Conservation (phyloP, 2,329 filamentous ascomycete species). For the Geosmithia flava region DNA sequence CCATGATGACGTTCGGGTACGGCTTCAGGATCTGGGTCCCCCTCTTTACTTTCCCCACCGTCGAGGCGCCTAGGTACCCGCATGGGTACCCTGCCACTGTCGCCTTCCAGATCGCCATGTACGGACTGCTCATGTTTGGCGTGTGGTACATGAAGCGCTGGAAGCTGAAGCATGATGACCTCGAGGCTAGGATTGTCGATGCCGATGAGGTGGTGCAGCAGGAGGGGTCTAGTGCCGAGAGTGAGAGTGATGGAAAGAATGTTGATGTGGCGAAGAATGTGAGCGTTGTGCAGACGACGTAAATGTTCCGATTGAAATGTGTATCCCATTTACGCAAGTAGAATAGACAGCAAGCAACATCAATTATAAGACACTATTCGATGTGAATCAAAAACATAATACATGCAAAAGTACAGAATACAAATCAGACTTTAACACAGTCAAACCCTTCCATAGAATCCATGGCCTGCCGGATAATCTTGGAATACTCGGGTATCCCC, state of each 20-base stretch:
- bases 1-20: constrained; percentile 21
- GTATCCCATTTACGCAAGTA: too few relatives aligned
- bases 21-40: constrained; percentile 15
- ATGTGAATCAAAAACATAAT: too few relatives aligned
- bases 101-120: constrained; percentile 13
- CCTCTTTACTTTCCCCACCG: constrained; percentile 14
- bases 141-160: constrained; percentile 13
- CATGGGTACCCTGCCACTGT: constrained; percentile 13
- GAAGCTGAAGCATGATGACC: constrained; percentile 5
- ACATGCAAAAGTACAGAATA: neutral
- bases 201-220: neutral
- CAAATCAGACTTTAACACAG: constrained; percentile 6
- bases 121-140: constrained; percentile 13
- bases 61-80: constrained; percentile 11
- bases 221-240: neutral
- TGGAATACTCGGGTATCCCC: constrained; percentile 21
- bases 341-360: too few relatives aligned
- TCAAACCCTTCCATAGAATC: constrained; percentile 22
- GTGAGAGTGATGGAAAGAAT: neutral
- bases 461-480: constrained; percentile 18
- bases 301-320: neutral
- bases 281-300: neutral
- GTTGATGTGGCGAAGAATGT: neutral
- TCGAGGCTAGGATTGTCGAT: neutral
- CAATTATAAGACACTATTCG: too few relatives aligned